These are phyloP conservation scores for Candida sanyiensis DNA, from an alignment of 805 yeast genomes.

Conservation along the genomic window DNA sequence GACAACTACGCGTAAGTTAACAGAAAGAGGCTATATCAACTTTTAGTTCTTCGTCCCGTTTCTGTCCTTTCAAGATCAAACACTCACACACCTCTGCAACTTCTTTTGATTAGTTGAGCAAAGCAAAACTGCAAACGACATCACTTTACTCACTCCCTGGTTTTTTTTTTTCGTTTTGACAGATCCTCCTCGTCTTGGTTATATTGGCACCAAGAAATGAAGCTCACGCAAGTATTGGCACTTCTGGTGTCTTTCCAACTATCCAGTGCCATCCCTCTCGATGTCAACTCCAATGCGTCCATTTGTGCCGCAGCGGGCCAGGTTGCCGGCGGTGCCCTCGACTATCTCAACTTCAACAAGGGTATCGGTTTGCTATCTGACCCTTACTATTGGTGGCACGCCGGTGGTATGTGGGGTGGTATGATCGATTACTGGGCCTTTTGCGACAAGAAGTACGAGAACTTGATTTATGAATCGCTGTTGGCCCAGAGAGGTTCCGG, in stretches of 20 bases:
- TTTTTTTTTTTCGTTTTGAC: too few species aligned
- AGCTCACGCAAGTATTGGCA: conserved; percentile 3
- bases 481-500: conserved; percentile 40
- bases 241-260: conserved; percentile 7
- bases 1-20: too few species aligned
- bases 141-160: too few species aligned
- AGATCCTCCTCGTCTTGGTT: too few species aligned
- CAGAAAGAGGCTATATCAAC: too few species aligned
- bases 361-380: conserved; percentile 63
- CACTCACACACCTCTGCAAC: too few species aligned
- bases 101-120: too few species aligned
- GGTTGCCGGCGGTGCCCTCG: conserved; percentile 57
- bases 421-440: conserved; percentile 62
- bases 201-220: too few species aligned
- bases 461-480: conserved; percentile 52
- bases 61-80: too few species aligned
- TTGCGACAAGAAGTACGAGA: conserved; percentile 61
- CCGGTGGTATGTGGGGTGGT: conserved; percentile 63
- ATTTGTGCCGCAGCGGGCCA: conserved; percentile 53
- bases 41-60: too few species aligned
- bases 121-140: too few species aligned
- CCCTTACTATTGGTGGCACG: conserved; percentile 92
- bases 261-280: conserved; percentile 32
- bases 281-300: conserved; percentile 36
- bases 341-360: conserved; percentile 60